Conservation (phyloP, 2,329 filamentous ascomycete species). For the Exophiala spinifera region DNA sequence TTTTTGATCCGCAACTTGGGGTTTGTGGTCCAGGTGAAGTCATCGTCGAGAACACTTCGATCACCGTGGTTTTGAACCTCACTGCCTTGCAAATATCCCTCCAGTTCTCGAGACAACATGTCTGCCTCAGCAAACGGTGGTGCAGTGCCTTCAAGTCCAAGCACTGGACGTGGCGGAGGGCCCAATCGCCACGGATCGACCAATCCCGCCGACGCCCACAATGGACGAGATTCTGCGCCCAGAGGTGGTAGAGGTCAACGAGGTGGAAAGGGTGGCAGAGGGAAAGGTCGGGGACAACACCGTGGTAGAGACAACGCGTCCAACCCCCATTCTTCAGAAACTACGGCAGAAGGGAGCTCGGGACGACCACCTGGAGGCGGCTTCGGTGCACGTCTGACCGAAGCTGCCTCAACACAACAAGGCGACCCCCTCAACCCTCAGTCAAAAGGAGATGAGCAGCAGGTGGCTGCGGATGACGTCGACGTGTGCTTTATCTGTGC, state of each 20-base stretch:
- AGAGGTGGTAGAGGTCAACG: constrained; percentile 5
- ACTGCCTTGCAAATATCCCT: neutral
- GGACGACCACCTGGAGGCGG: constrained; percentile 42
- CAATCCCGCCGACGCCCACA: constrained; percentile 6
- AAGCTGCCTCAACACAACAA: constrained; percentile 43
- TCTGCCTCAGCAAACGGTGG: constrained; percentile 2
- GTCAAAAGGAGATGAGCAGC: constrained; percentile 8
- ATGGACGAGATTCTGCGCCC: constrained; percentile 4
- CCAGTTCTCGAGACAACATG: constrained; percentile 3
- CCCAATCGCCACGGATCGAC: constrained; percentile 8
- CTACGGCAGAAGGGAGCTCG: constrained; percentile 35
- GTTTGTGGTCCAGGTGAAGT: constrained; percentile 4
- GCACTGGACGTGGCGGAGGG: constrained; percentile 9
- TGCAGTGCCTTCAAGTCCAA: neutral
- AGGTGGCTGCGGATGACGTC: constrained; percentile 53
- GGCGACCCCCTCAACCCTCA: constrained; percentile 28
- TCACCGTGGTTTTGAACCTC: too few species aligned
- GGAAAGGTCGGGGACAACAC: constrained; percentile 66
- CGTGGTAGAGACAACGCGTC: constrained; percentile 68
- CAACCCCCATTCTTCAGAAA: constrained; percentile 28
- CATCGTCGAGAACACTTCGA: neutral
- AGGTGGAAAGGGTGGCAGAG: constrained; percentile 17
- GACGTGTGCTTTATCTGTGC: constrained; percentile 98
- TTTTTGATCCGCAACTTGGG: constrained; percentile 1
- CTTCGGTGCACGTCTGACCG: constrained; percentile 48